These are phyloP conservation scores for Bertia moriformis DNA, from an alignment of 2,329 filamentous ascomycete genomes.

Conservation along the genomic window DNA sequence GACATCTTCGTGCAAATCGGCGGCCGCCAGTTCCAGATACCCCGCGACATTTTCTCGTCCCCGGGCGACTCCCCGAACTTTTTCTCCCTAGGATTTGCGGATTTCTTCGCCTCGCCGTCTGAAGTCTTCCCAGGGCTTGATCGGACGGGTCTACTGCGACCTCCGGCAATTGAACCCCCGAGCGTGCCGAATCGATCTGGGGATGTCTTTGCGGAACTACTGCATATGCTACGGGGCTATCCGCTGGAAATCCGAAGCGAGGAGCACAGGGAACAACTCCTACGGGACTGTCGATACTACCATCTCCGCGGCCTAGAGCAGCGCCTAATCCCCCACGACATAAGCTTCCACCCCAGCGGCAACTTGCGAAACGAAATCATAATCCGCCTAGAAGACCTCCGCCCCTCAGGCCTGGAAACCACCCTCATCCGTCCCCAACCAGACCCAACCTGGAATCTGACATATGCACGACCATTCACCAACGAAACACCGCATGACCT, in stretches of 20 bases:
- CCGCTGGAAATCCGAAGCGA: constrained; percentile 63
- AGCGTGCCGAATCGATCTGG: constrained; percentile 67
- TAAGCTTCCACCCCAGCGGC: constrained; percentile 60
- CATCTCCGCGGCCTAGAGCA: constrained; percentile 87
- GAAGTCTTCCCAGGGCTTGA: constrained; percentile 79
- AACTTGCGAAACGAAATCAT: constrained; percentile 62
- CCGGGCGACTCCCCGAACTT: constrained; percentile 91
- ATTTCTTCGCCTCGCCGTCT: constrained; percentile 68
- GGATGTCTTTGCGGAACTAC: constrained; percentile 69
- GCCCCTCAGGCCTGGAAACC: constrained; percentile 69
- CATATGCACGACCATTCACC: constrained; percentile 74
- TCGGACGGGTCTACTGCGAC: constrained; percentile 64
- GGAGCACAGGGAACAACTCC: constrained; percentile 59
- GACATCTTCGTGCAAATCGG: constrained; percentile 89
- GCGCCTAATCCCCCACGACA: constrained; percentile 62
- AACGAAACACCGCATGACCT: constrained; percentile 62
- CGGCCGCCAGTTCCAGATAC: constrained; percentile 73
- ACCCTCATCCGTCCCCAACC: constrained; percentile 26
- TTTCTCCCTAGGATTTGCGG: constrained; percentile 78
- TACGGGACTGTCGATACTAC: constrained; percentile 82
- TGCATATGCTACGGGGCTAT: constrained; percentile 74
- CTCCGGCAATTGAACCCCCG: constrained; percentile 73
- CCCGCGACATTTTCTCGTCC: constrained; percentile 69
- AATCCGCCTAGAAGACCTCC: constrained; percentile 71
- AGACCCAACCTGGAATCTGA: constrained; percentile 35